Percentiles rank a stretch among this genome's conserved stretches.
phyloP scores from a whole-genome alignment of 2,329 filamentous ascomycete species.

The Colletotrichum sp. region DNA sequence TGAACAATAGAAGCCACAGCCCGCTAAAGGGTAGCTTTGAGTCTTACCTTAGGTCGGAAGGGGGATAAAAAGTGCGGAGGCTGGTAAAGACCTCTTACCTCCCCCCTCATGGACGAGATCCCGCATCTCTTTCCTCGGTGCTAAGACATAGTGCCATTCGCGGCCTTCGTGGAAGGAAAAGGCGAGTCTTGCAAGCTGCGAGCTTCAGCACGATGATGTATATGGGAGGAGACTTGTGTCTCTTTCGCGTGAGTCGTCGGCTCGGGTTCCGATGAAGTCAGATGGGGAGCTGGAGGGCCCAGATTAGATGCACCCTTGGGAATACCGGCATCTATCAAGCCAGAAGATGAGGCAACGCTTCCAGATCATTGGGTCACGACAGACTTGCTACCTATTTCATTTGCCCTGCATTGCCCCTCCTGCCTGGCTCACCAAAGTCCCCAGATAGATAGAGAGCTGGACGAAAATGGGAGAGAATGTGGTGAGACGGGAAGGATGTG shows the following conservation, averaged over 20 bases:
- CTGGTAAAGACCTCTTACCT: neutral
- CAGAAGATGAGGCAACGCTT: neutral
- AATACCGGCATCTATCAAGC: neutral
- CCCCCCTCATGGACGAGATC: neutral
- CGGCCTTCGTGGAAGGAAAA: neutral
- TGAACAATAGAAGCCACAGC: neutral
- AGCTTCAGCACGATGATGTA: neutral
- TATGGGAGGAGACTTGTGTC: neutral
- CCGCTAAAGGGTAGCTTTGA: neutral
- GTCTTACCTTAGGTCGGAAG: neutral
- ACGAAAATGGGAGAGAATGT: neutral
- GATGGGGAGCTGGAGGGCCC: neutral
- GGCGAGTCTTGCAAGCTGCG: neutral
- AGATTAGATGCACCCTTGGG: neutral
- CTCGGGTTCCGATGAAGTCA: neutral
- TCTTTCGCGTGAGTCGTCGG: neutral
- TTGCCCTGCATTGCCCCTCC: neutral
- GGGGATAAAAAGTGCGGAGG: neutral
- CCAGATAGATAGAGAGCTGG: neutral
- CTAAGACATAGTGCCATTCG: neutral
- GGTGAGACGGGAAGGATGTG: neutral
- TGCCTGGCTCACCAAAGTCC: neutral
- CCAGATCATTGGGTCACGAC: neutral
- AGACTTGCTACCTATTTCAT: accelerated
- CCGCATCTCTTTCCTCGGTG: neutral